These are phyloP conservation scores for Nitzschia palea DNA, from an alignment of 108 stramenopile species.

Conservation along the genomic window DNA sequence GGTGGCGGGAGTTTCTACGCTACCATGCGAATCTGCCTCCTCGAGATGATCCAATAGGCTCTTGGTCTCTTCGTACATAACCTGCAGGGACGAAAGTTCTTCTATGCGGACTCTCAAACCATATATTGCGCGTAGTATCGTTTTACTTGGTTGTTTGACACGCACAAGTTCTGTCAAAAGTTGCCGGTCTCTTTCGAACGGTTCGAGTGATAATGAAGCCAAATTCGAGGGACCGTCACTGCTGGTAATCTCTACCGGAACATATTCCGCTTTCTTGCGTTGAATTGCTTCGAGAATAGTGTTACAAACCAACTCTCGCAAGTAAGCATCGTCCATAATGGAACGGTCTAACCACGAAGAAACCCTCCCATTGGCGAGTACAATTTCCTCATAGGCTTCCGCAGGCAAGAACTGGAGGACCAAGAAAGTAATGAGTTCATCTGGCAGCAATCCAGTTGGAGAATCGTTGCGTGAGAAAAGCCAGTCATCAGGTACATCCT, in stretches of 20 bases:
- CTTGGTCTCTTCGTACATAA: too few species aligned
- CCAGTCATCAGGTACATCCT: conserved; percentile 30
- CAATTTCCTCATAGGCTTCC: conserved; percentile 61
- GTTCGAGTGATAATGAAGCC: too few species aligned
- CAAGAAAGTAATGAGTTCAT: conserved; percentile 65
- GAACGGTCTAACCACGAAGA: conserved; percentile 26
- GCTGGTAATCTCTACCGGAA: not conserved
- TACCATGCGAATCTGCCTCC: too few species aligned
- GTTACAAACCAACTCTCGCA: conserved; percentile 64
- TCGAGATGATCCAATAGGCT: too few species aligned
- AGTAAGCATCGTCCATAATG: conserved; percentile 63
- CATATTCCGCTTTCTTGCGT: conserved; percentile 30
- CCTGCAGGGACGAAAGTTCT: conserved; percentile 28
- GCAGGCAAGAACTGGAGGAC: conserved; percentile 63
- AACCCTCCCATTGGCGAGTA: conserved; percentile 2
- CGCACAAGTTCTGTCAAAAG: not conserved
- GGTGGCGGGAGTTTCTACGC: too few species aligned
- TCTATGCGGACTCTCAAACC: conserved; percentile 57
- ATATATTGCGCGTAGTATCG: conserved; percentile 36
- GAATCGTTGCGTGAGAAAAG: conserved; percentile 12
- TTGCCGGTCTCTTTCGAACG: not conserved
- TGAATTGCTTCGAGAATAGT: conserved; percentile 45
- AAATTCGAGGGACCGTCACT: not conserved
- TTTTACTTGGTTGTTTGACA: not conserved
- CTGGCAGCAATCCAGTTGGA: conserved; percentile 28